A percentile compares a stretch with the other conserved stretches of the same genome.
phyloP scores from a whole-genome alignment of 2,329 filamentous ascomycete genomes.

The Neoarthrinium moseri region DNA sequence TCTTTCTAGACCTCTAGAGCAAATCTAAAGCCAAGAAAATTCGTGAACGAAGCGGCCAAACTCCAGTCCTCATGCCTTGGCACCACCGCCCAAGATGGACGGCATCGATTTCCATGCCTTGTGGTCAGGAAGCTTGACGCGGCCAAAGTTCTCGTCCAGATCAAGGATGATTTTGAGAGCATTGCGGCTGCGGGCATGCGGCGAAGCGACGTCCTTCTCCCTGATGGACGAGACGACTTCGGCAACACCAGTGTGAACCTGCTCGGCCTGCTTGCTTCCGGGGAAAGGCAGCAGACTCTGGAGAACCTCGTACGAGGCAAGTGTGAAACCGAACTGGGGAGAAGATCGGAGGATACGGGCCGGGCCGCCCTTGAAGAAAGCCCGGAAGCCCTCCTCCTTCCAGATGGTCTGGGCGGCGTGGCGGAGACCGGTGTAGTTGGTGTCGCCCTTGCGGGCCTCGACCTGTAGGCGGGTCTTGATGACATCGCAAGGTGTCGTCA shows the following conservation, averaged over 20 bases:
- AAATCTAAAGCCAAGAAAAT: slow-evolving; percentile 2
- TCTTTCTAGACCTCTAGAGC: slow-evolving; percentile 2
- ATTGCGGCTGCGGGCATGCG: slow-evolving; percentile 70
- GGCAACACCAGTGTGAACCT: slow-evolving; percentile 56
- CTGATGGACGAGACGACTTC: slow-evolving; percentile 64
- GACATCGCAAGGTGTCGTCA: slow-evolving; percentile 96
- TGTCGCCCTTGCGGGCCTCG: slow-evolving; percentile 93
- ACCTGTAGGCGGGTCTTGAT: slow-evolving; percentile 99
- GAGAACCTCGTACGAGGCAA: slow-evolving; percentile 91
- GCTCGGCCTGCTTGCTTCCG: slow-evolving; percentile 52
- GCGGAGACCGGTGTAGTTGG: slow-evolving; percentile 79
- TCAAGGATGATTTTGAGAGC: slow-evolving; percentile 95
- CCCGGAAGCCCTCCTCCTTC: slow-evolving; percentile 88
- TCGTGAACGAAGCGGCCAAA: background rate
- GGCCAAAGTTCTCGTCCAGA: slow-evolving; percentile 89
- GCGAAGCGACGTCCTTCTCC: slow-evolving; percentile 56
- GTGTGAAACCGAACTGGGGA: slow-evolving; percentile 96
- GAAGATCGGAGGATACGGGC: slow-evolving; percentile 93
- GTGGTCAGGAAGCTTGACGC: slow-evolving; percentile 59
- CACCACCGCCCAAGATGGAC: slow-evolving; percentile 43
- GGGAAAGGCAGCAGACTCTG: slow-evolving; percentile 80
- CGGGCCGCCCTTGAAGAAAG: slow-evolving; percentile 98
- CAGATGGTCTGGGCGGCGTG: slow-evolving; percentile 83
- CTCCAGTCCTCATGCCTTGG: slow-evolving; percentile 10
- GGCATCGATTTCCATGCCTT: slow-evolving; percentile 54